These are phyloP conservation scores for Colletotrichum sp. DNA, from an alignment of 2,329 filamentous ascomycete species.

Conservation along the genomic window DNA sequence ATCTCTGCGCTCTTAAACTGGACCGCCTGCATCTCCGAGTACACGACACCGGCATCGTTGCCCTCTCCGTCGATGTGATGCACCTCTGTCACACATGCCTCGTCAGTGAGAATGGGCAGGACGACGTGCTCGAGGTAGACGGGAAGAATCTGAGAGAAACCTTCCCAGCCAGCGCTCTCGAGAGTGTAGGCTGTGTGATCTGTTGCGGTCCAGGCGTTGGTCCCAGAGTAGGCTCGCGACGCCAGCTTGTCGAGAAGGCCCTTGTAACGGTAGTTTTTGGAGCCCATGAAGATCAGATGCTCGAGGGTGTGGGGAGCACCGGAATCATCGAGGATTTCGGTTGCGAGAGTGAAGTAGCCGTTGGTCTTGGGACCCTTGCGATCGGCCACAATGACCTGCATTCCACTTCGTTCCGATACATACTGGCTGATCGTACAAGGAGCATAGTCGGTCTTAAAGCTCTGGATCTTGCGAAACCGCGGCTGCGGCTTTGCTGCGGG, in stretches of 20 bases:
- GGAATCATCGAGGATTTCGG: slow-evolving; percentile 97
- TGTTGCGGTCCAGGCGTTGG: slow-evolving; percentile 96
- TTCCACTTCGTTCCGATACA: slow-evolving; percentile 91
- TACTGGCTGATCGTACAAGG: slow-evolving; percentile 91
- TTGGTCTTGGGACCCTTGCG: slow-evolving; percentile 93
- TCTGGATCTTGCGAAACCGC: slow-evolving; percentile 83
- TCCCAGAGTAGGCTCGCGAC: slow-evolving; percentile 89
- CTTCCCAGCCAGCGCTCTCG: slow-evolving; percentile 95
- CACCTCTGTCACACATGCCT: slow-evolving; percentile 93
- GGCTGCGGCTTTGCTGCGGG: slow-evolving; percentile 48
- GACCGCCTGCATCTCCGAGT: slow-evolving; percentile 98
- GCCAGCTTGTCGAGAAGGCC: slow-evolving; percentile 94
- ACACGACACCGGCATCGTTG: slow-evolving; percentile 95
- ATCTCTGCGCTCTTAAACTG: slow-evolving; percentile 85
- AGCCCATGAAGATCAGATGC: slow-evolving; percentile 87
- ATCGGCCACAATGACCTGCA: slow-evolving; percentile 92
- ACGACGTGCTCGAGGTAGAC: slow-evolving; percentile 96
- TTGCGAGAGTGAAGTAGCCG: slow-evolving; percentile 94
- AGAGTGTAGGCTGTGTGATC: slow-evolving; percentile 97
- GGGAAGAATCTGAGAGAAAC: slow-evolving; percentile 92
- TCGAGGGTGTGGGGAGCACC: slow-evolving; percentile 89
- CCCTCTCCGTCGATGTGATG: slow-evolving; percentile 94
- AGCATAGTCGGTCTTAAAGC: slow-evolving; percentile 89
- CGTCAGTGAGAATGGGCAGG: slow-evolving; percentile 89
- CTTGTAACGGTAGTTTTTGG: slow-evolving; percentile 92